Percentiles rank a stretch among this genome's conserved stretches.
Conservation (phyloP, 306 rosid species). For the Castanea sativa region DNA sequence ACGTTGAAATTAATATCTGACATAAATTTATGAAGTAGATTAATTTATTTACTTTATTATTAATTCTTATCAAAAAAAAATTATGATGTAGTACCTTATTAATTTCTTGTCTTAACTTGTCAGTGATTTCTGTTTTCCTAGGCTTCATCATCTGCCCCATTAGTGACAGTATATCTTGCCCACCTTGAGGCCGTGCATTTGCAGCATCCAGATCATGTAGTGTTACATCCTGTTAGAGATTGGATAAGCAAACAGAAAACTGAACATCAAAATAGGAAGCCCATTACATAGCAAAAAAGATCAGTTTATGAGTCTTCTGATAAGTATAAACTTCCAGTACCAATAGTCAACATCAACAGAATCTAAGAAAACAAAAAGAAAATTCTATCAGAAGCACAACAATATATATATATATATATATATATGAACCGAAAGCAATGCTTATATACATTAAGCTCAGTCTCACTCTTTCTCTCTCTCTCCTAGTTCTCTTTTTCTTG, state of each 20-base stretch:
- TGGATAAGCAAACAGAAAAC: conserved; percentile 1
- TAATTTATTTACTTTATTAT: no score
- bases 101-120: conserved; percentile 85
- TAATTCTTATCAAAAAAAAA: no score
- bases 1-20: not conserved
- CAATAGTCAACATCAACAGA: not conserved
- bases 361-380: not conserved
- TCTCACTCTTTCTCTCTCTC: not conserved
- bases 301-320: not conserved
- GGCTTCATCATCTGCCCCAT: conserved; percentile 99
- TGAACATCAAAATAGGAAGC: conserved; percentile 12
- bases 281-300: conserved; percentile 4
- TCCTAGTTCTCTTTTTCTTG: not conserved
- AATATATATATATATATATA: not conserved
- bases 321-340: not conserved
- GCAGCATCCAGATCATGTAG: conserved; percentile 90
- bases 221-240: conserved; percentile 70
- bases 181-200: conserved; percentile 96
- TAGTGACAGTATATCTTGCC: conserved; percentile 91
- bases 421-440: not conserved
- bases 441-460: not conserved
- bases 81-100: conserved; percentile 55
- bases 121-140: conserved; percentile 92
- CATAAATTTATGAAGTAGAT: not conserved
- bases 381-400: not conserved